phyloP scores from a whole-genome alignment of 2,329 filamentous ascomycete species.

The Parasarocladium wereldwijsianum region DNA sequence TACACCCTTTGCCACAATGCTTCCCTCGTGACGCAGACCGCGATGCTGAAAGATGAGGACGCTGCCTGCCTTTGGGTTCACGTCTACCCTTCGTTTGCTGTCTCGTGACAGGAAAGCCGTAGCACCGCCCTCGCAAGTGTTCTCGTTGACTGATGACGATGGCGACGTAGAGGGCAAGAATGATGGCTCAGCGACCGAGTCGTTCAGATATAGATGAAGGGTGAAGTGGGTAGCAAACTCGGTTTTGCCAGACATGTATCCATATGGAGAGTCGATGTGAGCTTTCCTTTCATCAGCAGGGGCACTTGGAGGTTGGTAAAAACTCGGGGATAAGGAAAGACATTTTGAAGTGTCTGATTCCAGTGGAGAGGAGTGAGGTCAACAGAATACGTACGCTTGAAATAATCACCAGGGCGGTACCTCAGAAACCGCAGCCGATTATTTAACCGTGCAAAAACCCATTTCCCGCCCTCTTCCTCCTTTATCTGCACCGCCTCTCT shows the following conservation, averaged over 20 bases:
- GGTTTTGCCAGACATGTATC: too few species aligned
- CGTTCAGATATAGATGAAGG: constrained; percentile 33
- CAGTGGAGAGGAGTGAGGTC: background rate
- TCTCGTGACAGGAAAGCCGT: constrained; percentile 37
- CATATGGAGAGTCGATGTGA: too few species aligned
- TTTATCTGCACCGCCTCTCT: constrained; percentile 22
- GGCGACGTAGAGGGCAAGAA: too few species aligned
- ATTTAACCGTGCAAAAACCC: constrained; percentile 43
- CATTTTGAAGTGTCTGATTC: too few species aligned
- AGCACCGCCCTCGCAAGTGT: constrained; percentile 32
- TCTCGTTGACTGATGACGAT: constrained; percentile 8
- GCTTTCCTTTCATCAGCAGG: background rate
- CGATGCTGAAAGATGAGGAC: constrained; percentile 46
- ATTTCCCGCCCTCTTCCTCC: constrained; percentile 13
- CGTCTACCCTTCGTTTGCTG: constrained; percentile 28
- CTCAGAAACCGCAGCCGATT: constrained; percentile 62
- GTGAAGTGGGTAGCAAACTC: constrained; percentile 34
- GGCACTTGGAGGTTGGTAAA: background rate
- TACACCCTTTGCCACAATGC: constrained; percentile 30
- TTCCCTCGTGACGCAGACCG: constrained; percentile 36
- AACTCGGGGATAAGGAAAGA: background rate
- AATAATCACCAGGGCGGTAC: constrained; percentile 60
- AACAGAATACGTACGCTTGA: constrained; percentile 30
- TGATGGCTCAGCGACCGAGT: constrained; percentile 11
- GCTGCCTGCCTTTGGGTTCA: constrained; percentile 41